Evolutionary conservation across 768 basidiomycete genomes (phyloP), one percentile per base, ranked within the genome.

Genomic region (Lentinula guzmanii): DNA sequence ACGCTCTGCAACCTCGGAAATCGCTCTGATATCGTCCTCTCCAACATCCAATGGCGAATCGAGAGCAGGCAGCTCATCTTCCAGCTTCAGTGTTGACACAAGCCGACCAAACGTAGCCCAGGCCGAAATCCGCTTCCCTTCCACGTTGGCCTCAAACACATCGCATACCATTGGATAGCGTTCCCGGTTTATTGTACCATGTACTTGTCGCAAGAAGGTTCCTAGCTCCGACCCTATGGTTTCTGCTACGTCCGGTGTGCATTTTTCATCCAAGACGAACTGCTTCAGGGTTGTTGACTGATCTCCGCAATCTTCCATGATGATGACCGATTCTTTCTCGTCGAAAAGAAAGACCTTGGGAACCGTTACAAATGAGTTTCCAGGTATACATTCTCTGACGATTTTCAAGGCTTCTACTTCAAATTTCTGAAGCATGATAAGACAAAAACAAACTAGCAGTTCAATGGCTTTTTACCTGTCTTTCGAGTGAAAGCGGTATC

Each of bases 301-400:
- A 35, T 67, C 68, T 3, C 87, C 87, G 56, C 76, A 77, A 61
- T 89, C 87, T 50, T 86, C 82, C 77, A 89, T 86, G 67, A 89
- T 78, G 42, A 89, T 76, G 13, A 79, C 80, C 62, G 81, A 74
- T 9, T 68, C 74, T 28, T 71, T 72, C 43, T 77, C 68, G 65
- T 89, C 86, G 66, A 82, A 79, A 37, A 75, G 69, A 65, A 81
- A 72, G 15, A 88, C 72, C 5, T 61, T 67, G 1, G 86, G 86
- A 4, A 82, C 79, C 1, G 75, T 78, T 52, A 84, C 76, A 16
- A 80, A 55, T 2, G 78, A 71, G 28, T 75, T 70, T 16, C 58
- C 60, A 8, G 75, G 73, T 1, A 79, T 65, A 68, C 75, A 72
- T 53, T 65, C 69, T 16, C 71, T 69, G 43, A 84, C 78, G 31